phyloP scores from a whole-genome alignment of 495 filamentous ascomycete species.

The Penicillium desertorum region DNA sequence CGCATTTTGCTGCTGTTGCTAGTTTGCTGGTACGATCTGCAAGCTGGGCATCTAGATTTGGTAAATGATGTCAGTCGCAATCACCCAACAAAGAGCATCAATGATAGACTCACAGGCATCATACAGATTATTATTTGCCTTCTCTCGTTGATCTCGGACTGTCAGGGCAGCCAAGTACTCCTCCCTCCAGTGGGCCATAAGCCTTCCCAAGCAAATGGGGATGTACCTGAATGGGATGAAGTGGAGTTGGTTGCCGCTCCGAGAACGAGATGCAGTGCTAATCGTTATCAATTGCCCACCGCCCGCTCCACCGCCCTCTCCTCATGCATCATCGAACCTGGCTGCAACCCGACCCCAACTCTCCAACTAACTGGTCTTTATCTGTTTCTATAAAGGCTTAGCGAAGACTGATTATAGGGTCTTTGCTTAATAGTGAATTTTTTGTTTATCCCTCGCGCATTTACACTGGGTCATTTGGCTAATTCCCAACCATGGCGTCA shows the following conservation, averaged over 20 bases:
- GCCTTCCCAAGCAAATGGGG: conserved; percentile 25
- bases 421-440: conserved; percentile 1
- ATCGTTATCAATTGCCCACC: conserved; percentile 35
- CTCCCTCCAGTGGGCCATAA: conserved; percentile 57
- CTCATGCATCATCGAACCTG: conserved; percentile 40
- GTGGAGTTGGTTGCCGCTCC: conserved; percentile 16
- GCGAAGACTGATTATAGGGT: conserved; percentile 4
- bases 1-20: conserved; percentile 25
- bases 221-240: conserved; percentile 18
- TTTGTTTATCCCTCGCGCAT: conserved; percentile 7
- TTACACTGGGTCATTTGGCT: conserved; percentile 9
- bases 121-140: conserved; percentile 54
- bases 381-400: neutral
- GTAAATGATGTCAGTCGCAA: conserved; percentile 26
- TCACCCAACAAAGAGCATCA: conserved; percentile 1
- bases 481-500: conserved; percentile 66
- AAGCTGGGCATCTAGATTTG: conserved; percentile 60
- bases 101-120: conserved; percentile 53
- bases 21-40: conserved; percentile 66
- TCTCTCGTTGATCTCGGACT: conserved; percentile 58
- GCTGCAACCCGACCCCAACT: conserved; percentile 35
- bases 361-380: conserved; percentile 19
- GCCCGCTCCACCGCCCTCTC: conserved; percentile 37
- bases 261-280: conserved; percentile 19
- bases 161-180: conserved; percentile 56